Conservation (phyloP, 345 rosid species). For the Salix suchowensis region DNA sequence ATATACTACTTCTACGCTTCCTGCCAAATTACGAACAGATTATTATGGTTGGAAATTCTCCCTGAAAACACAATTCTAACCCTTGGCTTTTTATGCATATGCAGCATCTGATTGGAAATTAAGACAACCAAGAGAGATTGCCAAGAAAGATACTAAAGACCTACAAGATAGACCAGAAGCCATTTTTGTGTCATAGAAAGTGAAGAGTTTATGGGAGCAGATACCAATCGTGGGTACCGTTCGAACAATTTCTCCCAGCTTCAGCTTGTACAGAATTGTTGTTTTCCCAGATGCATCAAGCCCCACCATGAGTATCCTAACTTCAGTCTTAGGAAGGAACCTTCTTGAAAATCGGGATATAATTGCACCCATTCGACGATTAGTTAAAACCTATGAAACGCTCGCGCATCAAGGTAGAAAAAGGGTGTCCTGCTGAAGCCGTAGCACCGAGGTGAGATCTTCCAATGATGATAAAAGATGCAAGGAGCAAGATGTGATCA, state of each 20-base stretch:
- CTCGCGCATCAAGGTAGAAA: neutral
- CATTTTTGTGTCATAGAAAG: neutral
- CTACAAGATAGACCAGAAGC: neutral
- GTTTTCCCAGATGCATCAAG: slow-evolving; percentile 75
- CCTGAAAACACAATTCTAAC: neutral
- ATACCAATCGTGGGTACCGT: slow-evolving; percentile 62
- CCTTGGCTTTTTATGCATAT: neutral
- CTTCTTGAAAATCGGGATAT: slow-evolving; percentile 44
- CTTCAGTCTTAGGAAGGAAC: slow-evolving; percentile 28
- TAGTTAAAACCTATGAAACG: neutral
- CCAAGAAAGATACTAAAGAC: neutral
- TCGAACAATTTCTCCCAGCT: slow-evolving; percentile 57
- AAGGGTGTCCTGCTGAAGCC: neutral
- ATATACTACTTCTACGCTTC: neutral
- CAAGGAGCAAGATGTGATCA: neutral
- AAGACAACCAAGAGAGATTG: neutral
- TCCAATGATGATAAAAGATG: neutral
- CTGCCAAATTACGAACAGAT: neutral
- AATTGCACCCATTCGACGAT: slow-evolving; percentile 36
- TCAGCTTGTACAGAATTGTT: slow-evolving; percentile 62
- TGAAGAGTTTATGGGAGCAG: neutral
- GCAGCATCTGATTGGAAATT: neutral
- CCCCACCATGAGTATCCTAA: slow-evolving; percentile 62
- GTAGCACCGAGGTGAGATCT: neutral
- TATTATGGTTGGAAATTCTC: neutral